phyloP scores from a whole-genome alignment of 148 eudicot species.

The Cornus controversa region DNA sequence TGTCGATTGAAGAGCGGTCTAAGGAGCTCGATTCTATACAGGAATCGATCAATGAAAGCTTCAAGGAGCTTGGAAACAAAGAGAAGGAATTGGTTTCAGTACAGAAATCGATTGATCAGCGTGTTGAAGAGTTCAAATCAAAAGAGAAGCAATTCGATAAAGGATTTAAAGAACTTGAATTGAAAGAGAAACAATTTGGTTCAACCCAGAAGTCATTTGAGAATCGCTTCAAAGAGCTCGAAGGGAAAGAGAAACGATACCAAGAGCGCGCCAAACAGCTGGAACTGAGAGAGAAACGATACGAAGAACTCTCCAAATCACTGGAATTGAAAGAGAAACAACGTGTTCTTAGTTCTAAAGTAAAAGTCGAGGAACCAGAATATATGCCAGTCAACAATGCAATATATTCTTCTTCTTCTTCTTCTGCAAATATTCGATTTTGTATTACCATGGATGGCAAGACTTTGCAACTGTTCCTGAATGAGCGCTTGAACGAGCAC shows the following conservation, averaged over 20 bases:
- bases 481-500: constrained; percentile 2
- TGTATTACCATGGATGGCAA: constrained; percentile 13
- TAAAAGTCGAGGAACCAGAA: background rate
- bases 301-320: background rate
- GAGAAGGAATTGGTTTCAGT: background rate
- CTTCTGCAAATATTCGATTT: background rate
- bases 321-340: background rate
- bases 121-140: background rate
- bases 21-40: background rate
- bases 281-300: background rate
- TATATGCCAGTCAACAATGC: background rate
- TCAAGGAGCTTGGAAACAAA: background rate
- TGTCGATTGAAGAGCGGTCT: background rate
- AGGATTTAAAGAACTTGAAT: background rate
- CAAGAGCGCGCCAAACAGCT: background rate
- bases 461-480: constrained; percentile 10
- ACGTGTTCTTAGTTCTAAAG: background rate
- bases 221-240: background rate
- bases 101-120: background rate
- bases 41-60: background rate
- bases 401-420: background rate
- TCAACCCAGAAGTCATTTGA: background rate
- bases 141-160: background rate
- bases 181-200: background rate
- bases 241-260: background rate